phyloP scores from a whole-genome alignment of 2,329 filamentous ascomycete species.

The Graphiopsis chlorocephala region DNA sequence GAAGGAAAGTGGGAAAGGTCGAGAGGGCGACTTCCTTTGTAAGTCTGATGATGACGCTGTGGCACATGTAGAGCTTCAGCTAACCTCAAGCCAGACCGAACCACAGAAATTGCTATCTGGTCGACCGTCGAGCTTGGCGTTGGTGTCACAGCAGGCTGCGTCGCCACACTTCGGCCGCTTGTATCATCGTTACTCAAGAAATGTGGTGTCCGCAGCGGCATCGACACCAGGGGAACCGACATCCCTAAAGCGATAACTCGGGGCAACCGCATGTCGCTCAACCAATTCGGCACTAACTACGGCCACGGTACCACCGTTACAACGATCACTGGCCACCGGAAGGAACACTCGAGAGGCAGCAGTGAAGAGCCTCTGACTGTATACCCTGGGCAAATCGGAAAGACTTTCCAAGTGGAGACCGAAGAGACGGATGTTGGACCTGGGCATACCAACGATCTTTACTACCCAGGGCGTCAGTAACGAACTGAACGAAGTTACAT shows the following conservation, averaged over 20 bases:
- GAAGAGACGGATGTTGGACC: background rate
- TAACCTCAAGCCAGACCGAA: conserved; percentile 33
- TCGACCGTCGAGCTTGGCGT: conserved; percentile 35
- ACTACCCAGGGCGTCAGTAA: background rate
- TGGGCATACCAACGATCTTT: background rate
- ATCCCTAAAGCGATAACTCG: conserved; percentile 9
- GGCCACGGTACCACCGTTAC: conserved; percentile 10
- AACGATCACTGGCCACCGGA: conserved; percentile 5
- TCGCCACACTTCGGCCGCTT: conserved; percentile 50
- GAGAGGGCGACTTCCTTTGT: conserved; percentile 43
- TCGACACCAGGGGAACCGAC: conserved; percentile 7
- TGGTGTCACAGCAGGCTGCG: conserved; percentile 43
- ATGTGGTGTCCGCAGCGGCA: conserved; percentile 6
- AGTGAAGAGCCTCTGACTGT: conserved; percentile 10
- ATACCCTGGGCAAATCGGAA: conserved; percentile 12
- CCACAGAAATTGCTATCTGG: conserved; percentile 40
- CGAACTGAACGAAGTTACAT: background rate
- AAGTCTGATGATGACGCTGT: conserved; percentile 17
- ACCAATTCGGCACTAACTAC: conserved; percentile 3
- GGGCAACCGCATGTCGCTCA: conserved; percentile 12
- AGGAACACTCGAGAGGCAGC: conserved; percentile 4
- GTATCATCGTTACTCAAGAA: conserved; percentile 26
- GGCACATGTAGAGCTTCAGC: conserved; percentile 15
- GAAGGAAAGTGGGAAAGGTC: conserved; percentile 31
- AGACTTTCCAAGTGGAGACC: conserved; percentile 10